phyloP scores from a whole-genome alignment of 2,329 filamentous ascomycete genomes.

The Alternaria brassicae region DNA sequence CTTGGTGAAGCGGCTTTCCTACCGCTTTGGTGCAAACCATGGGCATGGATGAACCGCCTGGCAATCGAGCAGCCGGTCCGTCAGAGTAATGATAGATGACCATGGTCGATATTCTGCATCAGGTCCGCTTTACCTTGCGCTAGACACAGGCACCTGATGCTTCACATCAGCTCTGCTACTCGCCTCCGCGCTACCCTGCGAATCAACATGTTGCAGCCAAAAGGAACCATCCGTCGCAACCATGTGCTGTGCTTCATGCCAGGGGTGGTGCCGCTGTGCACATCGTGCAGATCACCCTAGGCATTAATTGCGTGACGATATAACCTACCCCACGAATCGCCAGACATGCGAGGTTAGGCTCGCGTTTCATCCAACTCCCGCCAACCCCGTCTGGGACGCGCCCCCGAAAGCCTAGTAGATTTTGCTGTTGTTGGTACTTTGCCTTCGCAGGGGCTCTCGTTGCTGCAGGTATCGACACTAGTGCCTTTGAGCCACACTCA shows the following conservation, averaged over 20 bases:
- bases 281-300: conserved; percentile 39
- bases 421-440: conserved; percentile 41
- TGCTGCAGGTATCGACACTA: conserved; percentile 47
- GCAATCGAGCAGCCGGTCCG: conserved; percentile 9
- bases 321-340: conserved; percentile 51
- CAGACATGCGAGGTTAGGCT: conserved; percentile 48
- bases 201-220: conserved; percentile 23
- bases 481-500: conserved; percentile 48
- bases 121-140: conserved; percentile 18
- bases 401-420: conserved; percentile 49
- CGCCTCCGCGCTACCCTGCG: conserved; percentile 20
- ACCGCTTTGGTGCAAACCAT: conserved; percentile 5
- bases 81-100: conserved; percentile 1
- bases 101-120: conserved; percentile 10
- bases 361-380: conserved; percentile 47
- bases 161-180: conserved; percentile 9
- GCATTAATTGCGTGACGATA: conserved; percentile 30
- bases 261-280: conserved; percentile 30
- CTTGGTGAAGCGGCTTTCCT: conserved; percentile 14
- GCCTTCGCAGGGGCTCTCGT: conserved; percentile 39
- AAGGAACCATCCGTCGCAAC: conserved; percentile 15
- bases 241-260: conserved; percentile 20
- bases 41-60: conserved; percentile 15
- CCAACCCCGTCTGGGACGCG: conserved; percentile 41
- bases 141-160: conserved; percentile 12